A percentile compares a stretch with the other conserved stretches of the same genome.
Evolutionary conservation across 2,329 filamentous ascomycete genomes (phyloP).

Genomic region (Trichoderma hamatum): DNA sequence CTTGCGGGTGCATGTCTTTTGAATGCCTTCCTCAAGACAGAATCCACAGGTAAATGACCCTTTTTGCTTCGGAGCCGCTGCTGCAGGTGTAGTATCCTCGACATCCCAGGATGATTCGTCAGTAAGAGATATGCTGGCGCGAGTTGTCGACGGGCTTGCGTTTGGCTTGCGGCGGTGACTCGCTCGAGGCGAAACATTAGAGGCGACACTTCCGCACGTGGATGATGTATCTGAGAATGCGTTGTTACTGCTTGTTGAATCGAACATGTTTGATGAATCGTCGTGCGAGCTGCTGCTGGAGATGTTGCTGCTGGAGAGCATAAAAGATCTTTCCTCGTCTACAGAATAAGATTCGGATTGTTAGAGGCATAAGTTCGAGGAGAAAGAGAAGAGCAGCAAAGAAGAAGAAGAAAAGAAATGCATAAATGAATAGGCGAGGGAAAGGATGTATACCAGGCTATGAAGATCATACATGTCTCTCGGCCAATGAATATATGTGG

Average conservation of each 20-base stretch:
- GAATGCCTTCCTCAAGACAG: constrained; percentile 47
- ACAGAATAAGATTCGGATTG: not conserved
- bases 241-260: constrained; percentile 40
- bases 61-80: constrained; percentile 42
- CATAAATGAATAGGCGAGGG: not conserved
- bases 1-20: constrained; percentile 50
- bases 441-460: not conserved
- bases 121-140: constrained; percentile 22
- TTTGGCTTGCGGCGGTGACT: constrained; percentile 39
- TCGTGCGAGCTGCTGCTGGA: constrained; percentile 36
- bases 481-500: not conserved
- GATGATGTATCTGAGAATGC: constrained; percentile 47
- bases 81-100: constrained; percentile 32
- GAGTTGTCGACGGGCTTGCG: constrained; percentile 30
- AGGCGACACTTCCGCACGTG: constrained; percentile 45
- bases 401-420: not conserved
- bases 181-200: constrained; percentile 44
- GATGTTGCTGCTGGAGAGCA: constrained; percentile 38
- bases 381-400: not conserved
- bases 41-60: constrained; percentile 46
- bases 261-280: constrained; percentile 43
- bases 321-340: constrained; percentile 41
- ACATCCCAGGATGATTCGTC: constrained; percentile 31
- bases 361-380: not conserved
- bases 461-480: not conserved